Conservation (phyloP, 257 asterid genomes). For the Ilex asprella region DNA sequence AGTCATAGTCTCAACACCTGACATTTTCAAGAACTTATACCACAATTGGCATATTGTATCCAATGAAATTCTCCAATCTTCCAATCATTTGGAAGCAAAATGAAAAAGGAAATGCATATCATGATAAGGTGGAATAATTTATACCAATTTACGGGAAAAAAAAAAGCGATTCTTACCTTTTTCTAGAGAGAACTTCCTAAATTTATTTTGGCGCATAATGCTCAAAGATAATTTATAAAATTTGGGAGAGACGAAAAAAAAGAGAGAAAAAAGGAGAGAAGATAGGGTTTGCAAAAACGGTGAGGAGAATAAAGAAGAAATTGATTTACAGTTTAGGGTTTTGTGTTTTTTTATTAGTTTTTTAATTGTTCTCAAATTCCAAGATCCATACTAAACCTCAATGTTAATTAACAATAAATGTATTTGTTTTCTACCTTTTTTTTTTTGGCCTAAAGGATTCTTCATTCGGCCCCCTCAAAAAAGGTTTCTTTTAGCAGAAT, state of each 20-base stretch:
- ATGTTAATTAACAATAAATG: no score
- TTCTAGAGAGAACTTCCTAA: constrained; percentile 5
- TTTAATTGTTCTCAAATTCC: constrained; percentile 18
- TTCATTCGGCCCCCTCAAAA: background rate
- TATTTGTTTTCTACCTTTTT: background rate
- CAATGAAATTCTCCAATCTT: constrained; percentile 12
- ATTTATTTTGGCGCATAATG: background rate
- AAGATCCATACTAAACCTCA: constrained; percentile 8
- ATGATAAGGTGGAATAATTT: constrained; percentile 18
- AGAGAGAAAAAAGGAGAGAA: no score
- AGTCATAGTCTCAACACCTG: no score
- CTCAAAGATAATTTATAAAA: no score
- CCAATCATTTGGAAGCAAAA: constrained; percentile 19
- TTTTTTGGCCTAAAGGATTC: constrained; percentile 13
- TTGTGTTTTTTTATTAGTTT: no score
- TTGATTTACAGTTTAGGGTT: no score
- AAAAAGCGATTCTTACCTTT: background rate
- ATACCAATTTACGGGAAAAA: constrained; percentile 5
- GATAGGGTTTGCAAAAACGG: no score
- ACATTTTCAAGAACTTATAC: background rate
- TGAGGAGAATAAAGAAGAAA: no score
- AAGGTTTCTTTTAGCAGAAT: no score
- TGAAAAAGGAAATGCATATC: constrained; percentile 1
- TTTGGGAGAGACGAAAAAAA: no score
- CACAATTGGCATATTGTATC: constrained; percentile 8